Base-by-base conservation (phyloP, 1,139 yeast species). In the Debaryomyces sp. region DNA sequence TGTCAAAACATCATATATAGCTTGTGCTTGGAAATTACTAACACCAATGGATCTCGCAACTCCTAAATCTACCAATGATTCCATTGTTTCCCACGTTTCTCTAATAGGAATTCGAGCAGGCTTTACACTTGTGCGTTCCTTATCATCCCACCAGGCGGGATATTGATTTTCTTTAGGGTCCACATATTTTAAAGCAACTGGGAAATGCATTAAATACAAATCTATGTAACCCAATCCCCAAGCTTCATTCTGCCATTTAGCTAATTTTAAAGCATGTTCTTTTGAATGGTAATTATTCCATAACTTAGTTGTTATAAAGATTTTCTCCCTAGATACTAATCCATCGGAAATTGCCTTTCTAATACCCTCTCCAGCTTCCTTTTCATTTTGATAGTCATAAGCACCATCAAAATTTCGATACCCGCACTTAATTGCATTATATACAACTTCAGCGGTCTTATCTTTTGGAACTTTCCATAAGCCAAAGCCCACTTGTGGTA, bases 321-420 rank as follows among this genome's bases (percentile, higher is more conserved):
- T 56, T 38, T 86, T 84, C 45, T 77, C 79, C 60, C 95, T 78
- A 45, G 83, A 81, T 44, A 85, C 73, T 7, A 43, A 36, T 13
- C 40, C 44, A 2, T 45, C 48, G 2, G 9, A 17, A 39, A 82
- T 82, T 40, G 85, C 79, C 48, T 82, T 83, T 50, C 67, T 78
- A 62, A 84, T 79, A 17, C 77, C 81, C 39, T 61, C 57, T 38
- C 92, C 92, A 45, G 85, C 87, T 40, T 72, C 76, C 22, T 64
- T 77, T 60, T 84, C 89, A 60, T 84, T 84, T 17, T 68, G 68
- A 65, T 84, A 85, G 47, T 77, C 75, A 45, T 78, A 80, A 29
- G 92, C 91, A 46, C 86, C 77, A 63, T 85, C 91, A 51, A 86
- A 82, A 69, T 85, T 91, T 54, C 82, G 76, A 68, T 85, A 84